These are phyloP conservation scores for Amylostereum areolatum DNA, from an alignment of 1,284 basidiomycete species.

Conservation along the genomic window DNA sequence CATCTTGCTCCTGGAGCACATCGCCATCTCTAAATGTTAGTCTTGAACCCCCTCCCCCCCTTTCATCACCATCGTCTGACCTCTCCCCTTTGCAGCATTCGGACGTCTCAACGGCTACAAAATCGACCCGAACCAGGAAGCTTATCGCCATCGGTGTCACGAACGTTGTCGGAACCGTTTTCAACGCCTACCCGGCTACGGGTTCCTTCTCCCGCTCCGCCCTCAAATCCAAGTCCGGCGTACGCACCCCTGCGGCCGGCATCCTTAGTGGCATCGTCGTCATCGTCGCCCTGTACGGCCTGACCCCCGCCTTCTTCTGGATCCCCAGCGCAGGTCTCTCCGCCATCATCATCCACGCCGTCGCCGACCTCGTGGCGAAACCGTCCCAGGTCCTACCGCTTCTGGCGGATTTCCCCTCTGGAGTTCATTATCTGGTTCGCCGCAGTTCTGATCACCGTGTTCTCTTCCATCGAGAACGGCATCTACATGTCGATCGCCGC, in stretches of 20 bases:
- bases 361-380: slow-evolving; percentile 86
- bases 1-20: slow-evolving; percentile 93
- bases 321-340: slow-evolving; percentile 78
- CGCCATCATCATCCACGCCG: slow-evolving; percentile 95
- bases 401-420: slow-evolving; percentile 91
- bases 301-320: slow-evolving; percentile 88
- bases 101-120: slow-evolving; percentile 96
- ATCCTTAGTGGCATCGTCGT: slow-evolving; percentile 86
- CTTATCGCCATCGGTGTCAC: slow-evolving; percentile 97
- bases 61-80: not conserved
- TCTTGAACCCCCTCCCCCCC: slow-evolving; percentile 3
- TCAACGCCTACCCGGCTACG: slow-evolving; percentile 93
- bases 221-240: slow-evolving; percentile 93
- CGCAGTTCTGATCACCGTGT: slow-evolving; percentile 86
- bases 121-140: slow-evolving; percentile 97
- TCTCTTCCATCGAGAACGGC: slow-evolving; percentile 88
- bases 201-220: slow-evolving; percentile 98
- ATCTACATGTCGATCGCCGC: slow-evolving; percentile 88
- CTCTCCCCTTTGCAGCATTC: slow-evolving; percentile 58
- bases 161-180: slow-evolving; percentile 80
- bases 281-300: slow-evolving; percentile 89
- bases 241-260: slow-evolving; percentile 90
- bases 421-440: slow-evolving; percentile 91
- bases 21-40: slow-evolving; percentile 89
- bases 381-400: slow-evolving; percentile 85